phyloP scores from a whole-genome alignment of 176 grass and related monocot genomes.

The Oryza longistaminata region DNA sequence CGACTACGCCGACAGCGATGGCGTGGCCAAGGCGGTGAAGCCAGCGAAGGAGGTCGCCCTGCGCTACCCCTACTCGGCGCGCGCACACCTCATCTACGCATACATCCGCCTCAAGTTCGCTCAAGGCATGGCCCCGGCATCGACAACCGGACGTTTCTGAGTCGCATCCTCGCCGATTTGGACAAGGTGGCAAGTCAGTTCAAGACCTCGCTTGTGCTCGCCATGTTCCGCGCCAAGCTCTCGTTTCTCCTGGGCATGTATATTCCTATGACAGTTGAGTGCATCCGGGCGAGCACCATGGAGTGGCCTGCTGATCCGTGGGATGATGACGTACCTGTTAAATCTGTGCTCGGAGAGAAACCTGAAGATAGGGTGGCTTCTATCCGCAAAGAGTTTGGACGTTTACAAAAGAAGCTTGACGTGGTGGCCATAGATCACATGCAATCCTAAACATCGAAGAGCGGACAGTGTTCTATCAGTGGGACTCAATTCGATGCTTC shows the following conservation, averaged over 20 bases:
- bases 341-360: neutral
- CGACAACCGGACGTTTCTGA: neutral
- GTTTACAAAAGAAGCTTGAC: neutral
- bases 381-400: neutral
- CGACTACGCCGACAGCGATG: neutral
- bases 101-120: neutral
- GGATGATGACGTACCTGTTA: neutral
- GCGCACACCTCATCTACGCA: neutral
- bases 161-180: neutral
- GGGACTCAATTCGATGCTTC: neutral
- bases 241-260: neutral
- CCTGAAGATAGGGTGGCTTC: neutral
- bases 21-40: neutral
- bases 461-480: neutral
- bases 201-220: neutral
- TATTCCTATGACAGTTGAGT: neutral
- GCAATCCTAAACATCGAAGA: neutral
- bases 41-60: neutral
- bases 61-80: neutral
- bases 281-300: neutral
- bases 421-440: neutral
- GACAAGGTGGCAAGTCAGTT: neutral
- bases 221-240: neutral
- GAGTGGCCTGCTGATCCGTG: neutral
- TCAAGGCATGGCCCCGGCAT: neutral